These are phyloP conservation scores for Mucor mucedo DNA, from an alignment of 371 early-diverging fungal species.

Conservation along the genomic window DNA sequence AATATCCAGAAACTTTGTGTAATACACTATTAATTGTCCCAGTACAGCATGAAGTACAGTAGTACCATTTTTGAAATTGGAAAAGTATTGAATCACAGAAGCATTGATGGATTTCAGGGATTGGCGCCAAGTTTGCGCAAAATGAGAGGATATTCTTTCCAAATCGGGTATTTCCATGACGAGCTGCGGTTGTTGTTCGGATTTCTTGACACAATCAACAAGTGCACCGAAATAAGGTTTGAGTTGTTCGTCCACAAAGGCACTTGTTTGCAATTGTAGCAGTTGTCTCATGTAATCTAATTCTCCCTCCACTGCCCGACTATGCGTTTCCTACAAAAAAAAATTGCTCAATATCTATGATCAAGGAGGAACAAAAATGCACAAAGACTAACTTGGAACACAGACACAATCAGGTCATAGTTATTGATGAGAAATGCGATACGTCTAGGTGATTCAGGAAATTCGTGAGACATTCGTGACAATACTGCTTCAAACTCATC, in stretches of 20 bases:
- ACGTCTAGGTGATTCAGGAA: conserved; percentile 67
- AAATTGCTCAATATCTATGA: too few relatives aligned
- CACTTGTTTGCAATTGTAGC: conserved; percentile 69
- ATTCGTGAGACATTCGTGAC: conserved; percentile 73
- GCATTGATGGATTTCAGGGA: conserved; percentile 77
- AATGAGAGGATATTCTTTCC: conserved; percentile 71
- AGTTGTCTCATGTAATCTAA: conserved; percentile 73
- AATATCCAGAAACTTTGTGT: conserved; percentile 81
- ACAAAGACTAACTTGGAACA: conserved; percentile 58
- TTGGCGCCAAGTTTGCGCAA: conserved; percentile 81
- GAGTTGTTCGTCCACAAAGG: conserved; percentile 88
- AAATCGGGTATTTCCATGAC: conserved; percentile 40
- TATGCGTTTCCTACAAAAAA: conserved; percentile 64
- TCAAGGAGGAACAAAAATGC: not conserved
- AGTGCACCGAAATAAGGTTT: conserved; percentile 79
- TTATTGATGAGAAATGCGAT: conserved; percentile 91
- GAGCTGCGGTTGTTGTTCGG: conserved; percentile 52
- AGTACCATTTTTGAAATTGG: conserved; percentile 92
- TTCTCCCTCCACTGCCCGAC: conserved; percentile 71
- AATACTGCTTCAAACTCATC: conserved; percentile 78
- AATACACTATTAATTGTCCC: conserved; percentile 85
- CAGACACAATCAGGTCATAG: conserved; percentile 81
- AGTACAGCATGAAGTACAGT: conserved; percentile 85
- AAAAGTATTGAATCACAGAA: conserved; percentile 85
- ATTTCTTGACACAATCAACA: conserved; percentile 74